Base-by-base conservation (phyloP, 176 grass and related monocot species). In the Lolium perenne region DNA sequence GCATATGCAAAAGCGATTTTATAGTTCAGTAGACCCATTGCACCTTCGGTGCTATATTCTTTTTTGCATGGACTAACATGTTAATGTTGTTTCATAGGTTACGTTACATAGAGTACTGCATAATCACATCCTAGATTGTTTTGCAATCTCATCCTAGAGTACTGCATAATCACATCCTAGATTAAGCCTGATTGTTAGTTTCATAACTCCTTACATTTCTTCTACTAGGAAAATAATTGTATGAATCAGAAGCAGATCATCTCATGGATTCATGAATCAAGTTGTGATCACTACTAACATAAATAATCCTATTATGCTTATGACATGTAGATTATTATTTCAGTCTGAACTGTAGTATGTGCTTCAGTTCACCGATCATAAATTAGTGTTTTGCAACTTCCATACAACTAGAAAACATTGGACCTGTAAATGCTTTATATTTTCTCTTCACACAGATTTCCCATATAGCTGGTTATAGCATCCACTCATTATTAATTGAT, bases 1-100 rank as follows among this genome's bases (percentile, higher is more conserved):
- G 32, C 1, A 35, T 35, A 35, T 35, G 32, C 32, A 35, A 35
- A 35, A 35, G 65, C 8, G 57, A n/a, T 43, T 23, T 18, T 26
- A 77, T 22, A 77, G 22, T 0, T 58, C 0, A 41, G 15, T 69
- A 46, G 25, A 3, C 56, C 21, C 71, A 50, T 71, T 21, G 48
- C 10, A 66, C n/a, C 20, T 77, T 85, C 3, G 2, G 17, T 15
- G 13, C 22, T 10, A 21, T 49, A 23, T 62, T 9, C 38, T 3
- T 71, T 43, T 2, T 82, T 75, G 86, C 63, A 47, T 67, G 7
- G 38, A 12, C 82, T 70, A 82, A 66, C 8, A 4, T 73, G 72
- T 50, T 80, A 25, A 63, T 26, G 60, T 63, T 63, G 22, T 26
- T 63, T 14, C 60, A 63, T 26, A 5, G 22, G 11, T 14, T 13